Evolutionary conservation across 257 asterid species (phyloP).

Genomic region (Gynochthodes officinalis): DNA sequence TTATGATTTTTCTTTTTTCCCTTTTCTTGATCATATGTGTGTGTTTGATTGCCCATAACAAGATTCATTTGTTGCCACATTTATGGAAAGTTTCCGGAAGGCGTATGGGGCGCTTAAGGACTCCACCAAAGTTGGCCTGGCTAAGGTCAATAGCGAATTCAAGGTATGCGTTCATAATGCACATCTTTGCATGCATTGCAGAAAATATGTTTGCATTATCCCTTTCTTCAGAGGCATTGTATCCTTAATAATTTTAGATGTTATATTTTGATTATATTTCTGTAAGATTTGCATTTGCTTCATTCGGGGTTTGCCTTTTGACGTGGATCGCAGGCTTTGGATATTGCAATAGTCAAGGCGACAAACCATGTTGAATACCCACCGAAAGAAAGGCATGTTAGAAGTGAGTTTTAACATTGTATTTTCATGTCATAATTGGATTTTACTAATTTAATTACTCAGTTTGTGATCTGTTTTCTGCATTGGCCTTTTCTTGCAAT

Average conservation of each 20-base stretch:
- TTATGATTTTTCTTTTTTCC: constrained; percentile 28
- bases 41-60: constrained; percentile 6
- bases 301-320: constrained; percentile 6
- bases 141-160: constrained; percentile 92
- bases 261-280: not conserved
- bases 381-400: constrained; percentile 84
- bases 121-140: constrained; percentile 93
- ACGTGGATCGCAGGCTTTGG: constrained; percentile 60
- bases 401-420: constrained; percentile 47
- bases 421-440: not conserved
- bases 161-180: constrained; percentile 44
- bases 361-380: constrained; percentile 86
- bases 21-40: constrained; percentile 6
- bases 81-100: constrained; percentile 85
- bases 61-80: not conserved
- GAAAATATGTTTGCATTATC: not conserved
- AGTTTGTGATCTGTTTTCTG: not conserved
- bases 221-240: not conserved
- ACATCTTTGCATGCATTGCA: not conserved
- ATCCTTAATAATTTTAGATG: not conserved
- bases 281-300: not conserved
- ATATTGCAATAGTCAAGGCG: constrained; percentile 85
- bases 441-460: not conserved
- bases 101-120: constrained; percentile 97
- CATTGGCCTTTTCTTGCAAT: not conserved